Base-by-base conservation (phyloP, 116 monocot genomes). In the Cymodocea nodosa region DNA sequence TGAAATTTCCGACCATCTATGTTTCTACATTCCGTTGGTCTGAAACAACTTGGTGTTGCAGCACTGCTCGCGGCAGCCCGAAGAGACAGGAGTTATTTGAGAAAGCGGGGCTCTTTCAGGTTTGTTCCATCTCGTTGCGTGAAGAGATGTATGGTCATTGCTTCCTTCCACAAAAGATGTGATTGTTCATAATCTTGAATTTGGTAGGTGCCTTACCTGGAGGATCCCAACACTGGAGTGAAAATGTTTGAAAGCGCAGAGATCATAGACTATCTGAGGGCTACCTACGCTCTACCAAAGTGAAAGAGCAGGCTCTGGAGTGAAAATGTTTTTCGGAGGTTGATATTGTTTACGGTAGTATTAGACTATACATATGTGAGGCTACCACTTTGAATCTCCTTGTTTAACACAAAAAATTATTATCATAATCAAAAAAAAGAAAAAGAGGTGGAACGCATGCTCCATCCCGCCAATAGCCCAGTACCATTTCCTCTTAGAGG, bases 171-270 rank as follows among this genome's bases (percentile, higher is more conserved):
- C 1, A 30, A 1, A 30, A 30, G 30, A 30, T 30, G 30, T 30
- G 30, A 30, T 30, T 30, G 30, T 30, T 30, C 30, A 30, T 30
- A 3, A 30, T 30, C 30, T 56, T 36, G 17, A 17, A 36, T 55
- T 34, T 73, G 6, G 51, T 84, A 97, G 91, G 95, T 36, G 1
- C 95, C 95, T 59, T 97, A 83, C 58, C 66, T 97, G 18, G 95
- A 97, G 64, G 95, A 97, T 62, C 91, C 88, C 4, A 97, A 97
- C 52, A 88, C 95, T 12, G 95, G 95, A 51, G 83, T 91, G n/a
- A 81, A 87, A 60, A 85, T 83, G 91, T 97, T 97, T 69, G 95
- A 97, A 68, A 97, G 95, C 51, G 87, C 88, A n/a, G 80, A 78
- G 14, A 97, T 97, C 15, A 71, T 91, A 51, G 95, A 97, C 35